These are phyloP conservation scores for Daldinia loculata DNA, from an alignment of 495 filamentous ascomycete genomes.

Conservation along the genomic window DNA sequence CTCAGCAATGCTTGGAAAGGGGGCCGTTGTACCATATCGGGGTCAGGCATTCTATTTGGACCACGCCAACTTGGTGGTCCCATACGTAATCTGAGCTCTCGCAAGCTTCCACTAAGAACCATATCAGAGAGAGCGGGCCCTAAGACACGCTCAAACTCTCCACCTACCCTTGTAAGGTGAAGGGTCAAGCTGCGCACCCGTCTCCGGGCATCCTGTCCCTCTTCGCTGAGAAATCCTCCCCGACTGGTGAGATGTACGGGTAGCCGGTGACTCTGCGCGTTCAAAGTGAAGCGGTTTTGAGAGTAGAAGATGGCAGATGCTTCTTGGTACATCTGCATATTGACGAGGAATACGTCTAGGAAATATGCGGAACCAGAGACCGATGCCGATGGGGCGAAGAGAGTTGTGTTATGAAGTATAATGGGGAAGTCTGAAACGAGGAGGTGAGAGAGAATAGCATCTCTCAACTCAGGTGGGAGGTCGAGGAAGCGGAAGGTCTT, in stretches of 20 bases:
- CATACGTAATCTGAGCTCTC: slow-evolving; percentile 39
- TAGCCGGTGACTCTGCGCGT: slow-evolving; percentile 41
- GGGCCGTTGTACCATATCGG: slow-evolving; percentile 34
- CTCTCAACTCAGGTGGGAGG: slow-evolving; percentile 78
- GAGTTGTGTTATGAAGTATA: slow-evolving; percentile 38
- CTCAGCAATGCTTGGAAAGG: slow-evolving; percentile 45
- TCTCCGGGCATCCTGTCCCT: slow-evolving; percentile 40
- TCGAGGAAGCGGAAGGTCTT: slow-evolving; percentile 56
- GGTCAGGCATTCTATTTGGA: slow-evolving; percentile 19
- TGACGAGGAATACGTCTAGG: slow-evolving; percentile 47
- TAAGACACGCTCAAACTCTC: slow-evolving; percentile 42
- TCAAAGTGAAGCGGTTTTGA: slow-evolving; percentile 46
- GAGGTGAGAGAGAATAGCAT: slow-evolving; percentile 68
- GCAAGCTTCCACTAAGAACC: slow-evolving; percentile 44
- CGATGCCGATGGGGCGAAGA: slow-evolving; percentile 16
- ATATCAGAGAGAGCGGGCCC: slow-evolving; percentile 43
- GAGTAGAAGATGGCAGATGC: slow-evolving; percentile 49
- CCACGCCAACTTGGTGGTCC: slow-evolving; percentile 25
- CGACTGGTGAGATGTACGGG: slow-evolving; percentile 39
- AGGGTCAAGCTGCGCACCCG: slow-evolving; percentile 43
- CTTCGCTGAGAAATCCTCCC: slow-evolving; percentile 29
- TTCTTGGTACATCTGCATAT: slow-evolving; percentile 45
- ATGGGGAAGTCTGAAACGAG: slow-evolving; percentile 37
- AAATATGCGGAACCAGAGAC: slow-evolving; percentile 9
- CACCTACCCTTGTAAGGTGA: slow-evolving; percentile 43